Conservation (phyloP, 148 eudicot species). For the Simmondsia chinensis region DNA sequence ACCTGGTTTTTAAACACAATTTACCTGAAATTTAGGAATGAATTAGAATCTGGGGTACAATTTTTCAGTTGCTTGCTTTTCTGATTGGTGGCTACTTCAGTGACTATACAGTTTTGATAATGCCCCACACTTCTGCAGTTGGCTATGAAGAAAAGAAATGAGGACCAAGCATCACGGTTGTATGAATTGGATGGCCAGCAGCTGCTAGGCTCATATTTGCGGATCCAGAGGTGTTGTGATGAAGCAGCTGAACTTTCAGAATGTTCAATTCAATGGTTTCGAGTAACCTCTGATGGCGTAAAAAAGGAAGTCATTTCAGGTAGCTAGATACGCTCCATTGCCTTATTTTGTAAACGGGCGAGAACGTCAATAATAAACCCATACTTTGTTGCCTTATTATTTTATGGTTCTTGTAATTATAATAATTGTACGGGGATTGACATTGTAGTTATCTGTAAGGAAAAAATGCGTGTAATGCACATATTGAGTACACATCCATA, state of each 20-base stretch:
- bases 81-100: no score
- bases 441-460: no score
- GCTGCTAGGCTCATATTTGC: conserved; percentile 74
- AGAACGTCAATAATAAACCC: no score
- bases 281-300: conserved; percentile 48
- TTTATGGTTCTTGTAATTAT: no score
- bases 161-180: conserved; percentile 27
- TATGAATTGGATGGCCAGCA: conserved; percentile 77
- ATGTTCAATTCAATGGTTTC: conserved; percentile 88
- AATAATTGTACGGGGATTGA: no score
- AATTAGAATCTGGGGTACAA: no score
- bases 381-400: no score
- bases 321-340: conserved; percentile 17
- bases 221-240: conserved; percentile 50
- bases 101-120: neutral
- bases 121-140: conserved; percentile 37
- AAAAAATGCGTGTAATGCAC: no score
- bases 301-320: conserved; percentile 86
- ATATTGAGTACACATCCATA: no score
- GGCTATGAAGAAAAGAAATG: conserved; percentile 52
- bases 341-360: conserved; percentile 3
- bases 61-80: no score
- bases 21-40: no score
- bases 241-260: conserved; percentile 55
- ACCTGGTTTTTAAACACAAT: no score